These are phyloP conservation scores for Phylloporus sp. DNA, from an alignment of 768 basidiomycete genomes.

Conservation along the genomic window DNA sequence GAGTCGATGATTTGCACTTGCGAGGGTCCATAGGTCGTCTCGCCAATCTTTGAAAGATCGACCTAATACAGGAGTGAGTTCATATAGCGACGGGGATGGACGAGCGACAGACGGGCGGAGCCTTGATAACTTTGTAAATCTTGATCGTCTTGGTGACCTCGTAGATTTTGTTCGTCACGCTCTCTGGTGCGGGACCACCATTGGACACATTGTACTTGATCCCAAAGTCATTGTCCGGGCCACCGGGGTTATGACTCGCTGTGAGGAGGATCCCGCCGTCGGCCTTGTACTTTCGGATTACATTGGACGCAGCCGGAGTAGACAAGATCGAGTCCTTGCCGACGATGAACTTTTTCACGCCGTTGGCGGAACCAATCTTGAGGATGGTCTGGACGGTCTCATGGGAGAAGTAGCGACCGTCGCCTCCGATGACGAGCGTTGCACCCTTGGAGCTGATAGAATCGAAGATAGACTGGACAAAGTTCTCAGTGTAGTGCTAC, in stretches of 20 bases:
- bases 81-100: background rate
- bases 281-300: constrained; percentile 95
- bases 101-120: constrained; percentile 56
- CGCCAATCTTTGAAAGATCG: constrained; percentile 80
- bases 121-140: constrained; percentile 81
- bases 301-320: constrained; percentile 93
- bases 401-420: constrained; percentile 89
- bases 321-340: constrained; percentile 91
- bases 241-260: constrained; percentile 97
- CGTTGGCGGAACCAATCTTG: constrained; percentile 91
- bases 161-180: constrained; percentile 92
- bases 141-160: constrained; percentile 85
- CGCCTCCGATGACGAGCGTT: constrained; percentile 94
- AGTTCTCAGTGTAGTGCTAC: constrained; percentile 99
- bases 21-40: constrained; percentile 75
- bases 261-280: constrained; percentile 96
- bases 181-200: constrained; percentile 96
- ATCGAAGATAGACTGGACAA: constrained; percentile 89
- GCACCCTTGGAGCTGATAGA: constrained; percentile 77
- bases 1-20: constrained; percentile 92
- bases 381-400: constrained; percentile 90
- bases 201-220: constrained; percentile 99
- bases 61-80: constrained; percentile 42
- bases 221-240: constrained; percentile 97
- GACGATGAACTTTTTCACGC: constrained; percentile 87